Base-by-base conservation (phyloP, 208 protist genomes). In the Acanthamoeba quina region DNA sequence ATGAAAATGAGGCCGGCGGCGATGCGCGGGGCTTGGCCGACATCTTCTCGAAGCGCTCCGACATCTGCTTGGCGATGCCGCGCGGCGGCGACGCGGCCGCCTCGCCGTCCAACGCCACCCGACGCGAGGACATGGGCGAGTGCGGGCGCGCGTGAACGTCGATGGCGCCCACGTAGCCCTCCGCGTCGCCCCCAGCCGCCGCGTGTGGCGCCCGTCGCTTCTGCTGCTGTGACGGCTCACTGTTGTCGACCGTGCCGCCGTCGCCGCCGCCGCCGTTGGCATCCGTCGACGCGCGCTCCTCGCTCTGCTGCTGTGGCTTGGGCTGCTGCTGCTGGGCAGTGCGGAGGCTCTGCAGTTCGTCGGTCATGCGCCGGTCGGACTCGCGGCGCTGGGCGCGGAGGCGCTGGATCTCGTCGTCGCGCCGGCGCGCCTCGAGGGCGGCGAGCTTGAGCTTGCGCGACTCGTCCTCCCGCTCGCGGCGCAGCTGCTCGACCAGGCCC, bases 1-100 rank as follows among this genome's bases (percentile, higher is more conserved):
- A 31, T 21, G 64, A 72, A 11, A 24, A 10, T 29, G 64, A 72
- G 10, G 64, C 64, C 24, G 70, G 70, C 37, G 70, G 34, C 37
- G 70, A 78, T 21, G 70, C 34, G 13, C 70, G 70, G 29, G 70
- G 1, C 37, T 37, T 78, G 3, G 29, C 21, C 37, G 70, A 78
- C 70, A 78, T 47, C 70, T 78, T 78, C 70, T 78, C 70, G n/a
- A 78, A 78, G 70, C 70, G 70, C 70, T 78, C 70, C 70, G 70
- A 78, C 70, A 78, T 78, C 37, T 78, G 70, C 70, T 44, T 34
- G 34, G 70, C 70, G 37, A 78, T 78, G 31, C 70, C 70, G 11
- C 70, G 70, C 26, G 70, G 70, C 10, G 70, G 70, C 11, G 70
- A 78, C 37, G 70, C 60, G 17, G 17, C 70, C 37, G 70, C 60